Conservation (phyloP, 2,329 filamentous ascomycete species). For the Hypomyces rosellus region DNA sequence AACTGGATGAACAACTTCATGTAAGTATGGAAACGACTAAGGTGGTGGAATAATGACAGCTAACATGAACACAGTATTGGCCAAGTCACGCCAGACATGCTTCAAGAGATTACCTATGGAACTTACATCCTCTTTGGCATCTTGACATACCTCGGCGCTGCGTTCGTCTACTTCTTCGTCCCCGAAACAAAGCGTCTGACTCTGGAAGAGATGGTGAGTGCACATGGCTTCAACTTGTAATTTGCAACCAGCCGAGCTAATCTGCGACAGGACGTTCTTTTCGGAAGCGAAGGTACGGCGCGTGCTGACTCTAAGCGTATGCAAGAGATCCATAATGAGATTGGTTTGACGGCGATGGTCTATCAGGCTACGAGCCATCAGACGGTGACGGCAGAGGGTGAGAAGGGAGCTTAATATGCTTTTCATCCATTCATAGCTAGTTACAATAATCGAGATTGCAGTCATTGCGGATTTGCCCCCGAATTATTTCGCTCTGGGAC, state of each 20-base stretch:
- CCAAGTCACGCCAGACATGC: constrained; percentile 63
- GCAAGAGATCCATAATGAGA: constrained; percentile 65
- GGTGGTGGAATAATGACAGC: neutral
- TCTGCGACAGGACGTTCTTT: constrained; percentile 51
- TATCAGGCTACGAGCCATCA: constrained; percentile 3
- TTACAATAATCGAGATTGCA: no score
- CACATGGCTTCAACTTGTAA: neutral
- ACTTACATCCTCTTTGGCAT: constrained; percentile 67
- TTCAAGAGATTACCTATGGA: constrained; percentile 58
- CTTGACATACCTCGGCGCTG: constrained; percentile 55
- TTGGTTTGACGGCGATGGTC: constrained; percentile 43
- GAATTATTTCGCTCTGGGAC: no score
- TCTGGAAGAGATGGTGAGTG: constrained; percentile 53
- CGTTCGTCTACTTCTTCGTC: constrained; percentile 57
- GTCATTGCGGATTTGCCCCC: no score
- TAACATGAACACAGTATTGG: constrained; percentile 39
- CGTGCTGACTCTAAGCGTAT: constrained; percentile 63
- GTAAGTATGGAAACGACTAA: constrained; percentile 5
- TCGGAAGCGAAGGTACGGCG: constrained; percentile 60
- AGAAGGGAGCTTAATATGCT: constrained; percentile 6
- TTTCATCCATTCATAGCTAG: no score
- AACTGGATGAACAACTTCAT: constrained; percentile 62
- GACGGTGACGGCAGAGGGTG: constrained; percentile 6
- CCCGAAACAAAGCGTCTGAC: constrained; percentile 59
- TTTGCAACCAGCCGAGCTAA: neutral